Evolutionary conservation across 192 early-diverging fungal species (phyloP).

Genomic region (Haplosporangium gracile): DNA sequence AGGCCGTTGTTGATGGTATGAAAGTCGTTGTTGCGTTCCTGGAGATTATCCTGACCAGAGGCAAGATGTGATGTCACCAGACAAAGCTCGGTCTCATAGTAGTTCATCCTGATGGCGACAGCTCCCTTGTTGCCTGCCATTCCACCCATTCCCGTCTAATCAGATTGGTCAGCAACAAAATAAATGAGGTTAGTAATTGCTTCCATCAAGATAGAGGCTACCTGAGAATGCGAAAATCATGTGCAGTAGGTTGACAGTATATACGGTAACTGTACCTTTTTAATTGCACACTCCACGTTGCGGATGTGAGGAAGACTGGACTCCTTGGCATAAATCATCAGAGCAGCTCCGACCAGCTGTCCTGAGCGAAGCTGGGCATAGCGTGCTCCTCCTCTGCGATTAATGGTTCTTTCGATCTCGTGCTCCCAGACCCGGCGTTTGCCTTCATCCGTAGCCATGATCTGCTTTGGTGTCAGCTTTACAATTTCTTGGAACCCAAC

Average conservation of each 20-base stretch:
- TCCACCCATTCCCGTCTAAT: constrained; percentile 91
- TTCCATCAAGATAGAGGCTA: not conserved
- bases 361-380: constrained; percentile 90
- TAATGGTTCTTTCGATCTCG: constrained; percentile 64
- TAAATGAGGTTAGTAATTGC: not conserved
- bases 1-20: constrained; percentile 82
- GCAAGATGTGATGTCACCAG: constrained; percentile 96
- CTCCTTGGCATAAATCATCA: constrained; percentile 89
- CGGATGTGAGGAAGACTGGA: constrained; percentile 78
- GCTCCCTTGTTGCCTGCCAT: constrained; percentile 99
- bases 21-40: constrained; percentile 89
- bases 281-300: constrained; percentile 84
- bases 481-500: constrained; percentile 98
- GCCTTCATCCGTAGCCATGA: constrained; percentile 48
- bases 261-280: constrained; percentile 66
- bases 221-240: not conserved
- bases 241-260: too few relatives aligned
- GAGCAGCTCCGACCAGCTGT: constrained; percentile 91
- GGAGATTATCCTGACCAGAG: constrained; percentile 79
- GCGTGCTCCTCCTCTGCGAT: constrained; percentile 54
- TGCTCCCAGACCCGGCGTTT: constrained; percentile 63
- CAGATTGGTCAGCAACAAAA: not conserved
- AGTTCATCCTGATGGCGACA: constrained; percentile 89
- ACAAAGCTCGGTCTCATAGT: constrained; percentile 89
- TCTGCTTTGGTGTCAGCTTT: constrained; percentile 81